phyloP scores from a whole-genome alignment of 1,284 basidiomycete genomes.

The Pseudozyma sp. region DNA sequence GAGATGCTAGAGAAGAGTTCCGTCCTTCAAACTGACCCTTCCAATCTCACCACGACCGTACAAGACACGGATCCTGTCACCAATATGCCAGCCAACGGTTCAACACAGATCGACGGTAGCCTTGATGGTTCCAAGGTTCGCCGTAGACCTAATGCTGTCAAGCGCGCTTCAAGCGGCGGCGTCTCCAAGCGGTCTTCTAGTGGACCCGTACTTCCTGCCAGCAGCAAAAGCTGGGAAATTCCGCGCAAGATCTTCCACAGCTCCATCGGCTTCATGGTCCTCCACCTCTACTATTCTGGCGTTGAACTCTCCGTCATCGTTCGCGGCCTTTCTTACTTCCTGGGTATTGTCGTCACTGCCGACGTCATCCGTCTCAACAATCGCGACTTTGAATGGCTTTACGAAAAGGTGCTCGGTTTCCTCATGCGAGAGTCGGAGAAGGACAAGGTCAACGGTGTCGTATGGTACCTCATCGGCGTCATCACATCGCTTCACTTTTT shows the following conservation, averaged over 20 bases:
- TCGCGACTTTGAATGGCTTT: constrained; percentile 78
- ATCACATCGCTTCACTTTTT: constrained; percentile 79
- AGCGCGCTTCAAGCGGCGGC: constrained; percentile 15
- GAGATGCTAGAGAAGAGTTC: constrained; percentile 33
- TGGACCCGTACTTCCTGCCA: constrained; percentile 13
- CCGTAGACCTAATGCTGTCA: constrained; percentile 25
- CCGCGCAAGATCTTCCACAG: constrained; percentile 91
- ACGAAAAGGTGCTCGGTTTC: constrained; percentile 83
- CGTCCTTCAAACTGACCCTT: constrained; percentile 18
- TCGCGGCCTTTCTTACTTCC: constrained; percentile 76
- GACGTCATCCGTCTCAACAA: constrained; percentile 83
- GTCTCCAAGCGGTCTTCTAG: constrained; percentile 14
- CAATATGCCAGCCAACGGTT: constrained; percentile 16
- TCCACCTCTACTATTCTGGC: constrained; percentile 76
- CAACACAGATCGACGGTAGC: background rate
- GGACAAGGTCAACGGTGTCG: constrained; percentile 76
- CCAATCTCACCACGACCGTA: constrained; percentile 19
- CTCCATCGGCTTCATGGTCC: constrained; percentile 87
- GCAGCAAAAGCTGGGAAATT: constrained; percentile 75
- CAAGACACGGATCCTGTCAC: constrained; percentile 7
- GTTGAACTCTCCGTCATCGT: constrained; percentile 74
- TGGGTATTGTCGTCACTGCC: constrained; percentile 79
- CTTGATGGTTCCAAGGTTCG: constrained; percentile 15
- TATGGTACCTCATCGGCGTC: constrained; percentile 95
- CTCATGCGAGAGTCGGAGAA: constrained; percentile 95